These are phyloP conservation scores for Quercus ilex DNA, from an alignment of 306 rosid species.

Conservation along the genomic window DNA sequence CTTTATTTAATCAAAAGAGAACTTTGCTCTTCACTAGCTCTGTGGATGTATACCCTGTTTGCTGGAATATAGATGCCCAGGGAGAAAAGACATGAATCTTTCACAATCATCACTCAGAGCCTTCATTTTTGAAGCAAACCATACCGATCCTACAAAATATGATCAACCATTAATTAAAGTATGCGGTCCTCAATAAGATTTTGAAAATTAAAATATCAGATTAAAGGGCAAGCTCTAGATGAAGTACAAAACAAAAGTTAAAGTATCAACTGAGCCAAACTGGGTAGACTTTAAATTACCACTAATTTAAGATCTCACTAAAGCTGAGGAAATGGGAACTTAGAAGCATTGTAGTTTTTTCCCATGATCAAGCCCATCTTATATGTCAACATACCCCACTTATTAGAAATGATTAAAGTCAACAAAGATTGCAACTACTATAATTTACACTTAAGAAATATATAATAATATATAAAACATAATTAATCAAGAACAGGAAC, in stretches of 20 bases:
- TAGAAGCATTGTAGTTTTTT: neutral
- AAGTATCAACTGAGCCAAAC: neutral
- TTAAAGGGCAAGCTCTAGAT: neutral
- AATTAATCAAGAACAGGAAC: neutral
- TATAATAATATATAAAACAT: neutral
- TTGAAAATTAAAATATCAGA: neutral
- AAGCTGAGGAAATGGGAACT: neutral
- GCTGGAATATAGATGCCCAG: conserved; percentile 97
- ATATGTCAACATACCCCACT: neutral
- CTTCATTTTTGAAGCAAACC: conserved; percentile 99
- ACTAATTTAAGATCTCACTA: neutral
- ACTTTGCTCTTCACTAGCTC: neutral
- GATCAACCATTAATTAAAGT: conserved; percentile 11
- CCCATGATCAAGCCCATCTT: neutral
- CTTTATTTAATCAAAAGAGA: neutral
- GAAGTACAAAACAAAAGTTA: neutral
- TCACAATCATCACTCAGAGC: conserved; percentile 97
- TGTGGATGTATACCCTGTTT: conserved; percentile 57
- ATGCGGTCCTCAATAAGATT: neutral
- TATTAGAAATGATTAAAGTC: neutral
- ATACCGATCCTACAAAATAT: conserved; percentile 70
- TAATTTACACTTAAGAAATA: neutral
- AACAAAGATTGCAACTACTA: neutral
- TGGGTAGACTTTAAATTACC: neutral
- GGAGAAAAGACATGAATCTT: conserved; percentile 81